These are phyloP conservation scores for Mycena vulgaris DNA, from an alignment of 768 basidiomycete species.

Conservation along the genomic window DNA sequence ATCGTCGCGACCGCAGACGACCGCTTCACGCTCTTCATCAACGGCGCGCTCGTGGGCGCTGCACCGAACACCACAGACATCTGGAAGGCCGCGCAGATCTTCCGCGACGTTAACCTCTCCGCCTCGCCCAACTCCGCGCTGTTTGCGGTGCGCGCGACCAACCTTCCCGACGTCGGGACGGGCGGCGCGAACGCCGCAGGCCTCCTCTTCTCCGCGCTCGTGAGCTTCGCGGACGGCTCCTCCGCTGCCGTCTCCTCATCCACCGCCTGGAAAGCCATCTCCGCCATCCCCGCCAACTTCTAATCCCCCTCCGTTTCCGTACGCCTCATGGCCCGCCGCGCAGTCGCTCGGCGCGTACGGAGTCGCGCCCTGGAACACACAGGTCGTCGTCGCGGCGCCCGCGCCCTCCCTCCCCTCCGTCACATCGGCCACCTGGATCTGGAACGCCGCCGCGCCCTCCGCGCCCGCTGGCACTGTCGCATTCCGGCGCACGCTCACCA, in stretches of 20 bases:
- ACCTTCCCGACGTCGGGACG: conserved; percentile 32
- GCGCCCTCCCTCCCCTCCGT: conserved; percentile 35
- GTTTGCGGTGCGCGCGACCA: conserved; percentile 50
- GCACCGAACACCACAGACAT: conserved; percentile 41
- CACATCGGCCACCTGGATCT: conserved; percentile 46
- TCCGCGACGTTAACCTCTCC: conserved; percentile 36
- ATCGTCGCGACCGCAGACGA: conserved; percentile 48
- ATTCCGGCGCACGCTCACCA: conserved; percentile 46
- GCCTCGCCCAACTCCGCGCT: conserved; percentile 33
- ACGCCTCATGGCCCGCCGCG: conserved; percentile 43
- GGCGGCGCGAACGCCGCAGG: conserved; percentile 46
- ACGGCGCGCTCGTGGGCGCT: conserved; percentile 44
- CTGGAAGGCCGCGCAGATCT: conserved; percentile 47
- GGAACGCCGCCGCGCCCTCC: conserved; percentile 38
- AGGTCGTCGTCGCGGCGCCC: conserved; percentile 40
- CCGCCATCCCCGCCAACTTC: conserved; percentile 43
- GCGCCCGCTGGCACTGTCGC: conserved; percentile 45
- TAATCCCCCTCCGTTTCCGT: conserved; percentile 41
- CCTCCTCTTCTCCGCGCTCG: conserved; percentile 44
- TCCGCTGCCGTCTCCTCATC: conserved; percentile 43
- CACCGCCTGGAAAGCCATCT: conserved; percentile 42
- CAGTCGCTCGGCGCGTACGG: conserved; percentile 43
- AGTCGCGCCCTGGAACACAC: conserved; percentile 45
- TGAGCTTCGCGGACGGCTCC: conserved; percentile 47
- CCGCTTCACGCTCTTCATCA: conserved; percentile 47